These are phyloP conservation scores for Chlorella sp. DNA, from an alignment of 139 green algal genomes.

Conservation along the genomic window DNA sequence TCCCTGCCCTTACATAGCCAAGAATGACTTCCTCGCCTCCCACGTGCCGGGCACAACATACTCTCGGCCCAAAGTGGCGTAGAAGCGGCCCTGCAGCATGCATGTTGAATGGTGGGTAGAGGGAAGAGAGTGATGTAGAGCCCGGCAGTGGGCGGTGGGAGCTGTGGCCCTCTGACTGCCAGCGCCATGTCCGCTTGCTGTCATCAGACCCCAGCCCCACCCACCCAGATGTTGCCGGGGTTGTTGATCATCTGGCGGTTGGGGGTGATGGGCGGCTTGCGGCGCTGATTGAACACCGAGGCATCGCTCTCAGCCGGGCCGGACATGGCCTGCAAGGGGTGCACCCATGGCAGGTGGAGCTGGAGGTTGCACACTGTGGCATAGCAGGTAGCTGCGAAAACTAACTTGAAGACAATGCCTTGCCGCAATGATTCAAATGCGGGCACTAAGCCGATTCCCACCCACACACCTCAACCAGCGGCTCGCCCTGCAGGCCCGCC, in stretches of 20 bases:
- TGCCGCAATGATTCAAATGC: too few relatives aligned
- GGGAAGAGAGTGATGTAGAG: too few relatives aligned
- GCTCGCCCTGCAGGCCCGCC: constrained; percentile 5
- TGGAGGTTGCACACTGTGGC: neutral
- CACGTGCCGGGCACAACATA: constrained; percentile 47
- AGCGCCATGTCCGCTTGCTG: too few relatives aligned
- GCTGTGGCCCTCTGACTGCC: too few relatives aligned
- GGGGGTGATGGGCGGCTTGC: constrained; percentile 19
- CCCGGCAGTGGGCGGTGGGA: too few relatives aligned
- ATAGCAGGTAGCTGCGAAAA: too few relatives aligned
- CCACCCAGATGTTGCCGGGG: neutral
- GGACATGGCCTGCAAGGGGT: constrained; percentile 31
- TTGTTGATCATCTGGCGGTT: constrained; percentile 23
- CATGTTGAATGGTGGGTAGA: too few relatives aligned
- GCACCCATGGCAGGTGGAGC: neutral
- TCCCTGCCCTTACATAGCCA: constrained; percentile 10
- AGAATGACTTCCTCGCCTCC: constrained; percentile 36
- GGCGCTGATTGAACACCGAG: constrained; percentile 32
- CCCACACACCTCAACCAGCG: constrained; percentile 30
- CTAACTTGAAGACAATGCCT: too few relatives aligned
- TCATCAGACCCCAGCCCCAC: too few relatives aligned
- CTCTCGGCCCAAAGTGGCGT: constrained; percentile 28
- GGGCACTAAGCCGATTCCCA: too few relatives aligned
- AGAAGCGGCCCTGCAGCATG: constrained; percentile 7
- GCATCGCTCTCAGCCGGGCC: neutral